These are phyloP conservation scores for Cyclocybe cylindracea DNA, from an alignment of 768 basidiomycete species.

Conservation along the genomic window DNA sequence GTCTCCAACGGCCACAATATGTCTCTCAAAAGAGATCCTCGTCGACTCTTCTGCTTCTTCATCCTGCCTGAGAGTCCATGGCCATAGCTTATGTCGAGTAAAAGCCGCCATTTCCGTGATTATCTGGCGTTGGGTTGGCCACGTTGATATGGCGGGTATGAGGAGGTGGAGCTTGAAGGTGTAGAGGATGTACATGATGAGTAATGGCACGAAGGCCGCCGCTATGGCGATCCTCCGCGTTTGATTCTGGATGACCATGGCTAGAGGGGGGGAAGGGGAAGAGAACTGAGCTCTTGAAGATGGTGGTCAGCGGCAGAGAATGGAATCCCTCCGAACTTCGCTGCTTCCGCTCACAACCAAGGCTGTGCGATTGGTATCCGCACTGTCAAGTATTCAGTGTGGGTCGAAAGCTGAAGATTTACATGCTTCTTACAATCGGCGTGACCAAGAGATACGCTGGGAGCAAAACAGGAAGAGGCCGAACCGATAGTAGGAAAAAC, in stretches of 20 bases:
- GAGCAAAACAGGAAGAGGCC: too few relatives aligned
- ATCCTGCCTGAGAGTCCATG: slow-evolving; percentile 18
- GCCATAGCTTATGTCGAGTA: slow-evolving; percentile 22
- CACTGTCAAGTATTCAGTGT: too few relatives aligned
- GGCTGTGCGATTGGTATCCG: too few relatives aligned
- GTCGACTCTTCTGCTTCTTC: slow-evolving; percentile 3
- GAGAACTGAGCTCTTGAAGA: background rate
- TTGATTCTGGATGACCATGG: slow-evolving; percentile 19
- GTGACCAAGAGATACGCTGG: too few relatives aligned
- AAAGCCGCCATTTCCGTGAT: slow-evolving; percentile 19
- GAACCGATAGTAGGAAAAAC: too few relatives aligned
- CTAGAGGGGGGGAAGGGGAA: background rate
- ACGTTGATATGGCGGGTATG: slow-evolving; percentile 21
- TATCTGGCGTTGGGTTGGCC: slow-evolving; percentile 21
- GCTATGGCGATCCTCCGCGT: slow-evolving; percentile 21
- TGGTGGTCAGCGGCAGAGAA: too few relatives aligned
- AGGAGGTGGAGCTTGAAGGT: slow-evolving; percentile 21
- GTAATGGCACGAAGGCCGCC: slow-evolving; percentile 21
- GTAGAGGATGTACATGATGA: slow-evolving; percentile 21
- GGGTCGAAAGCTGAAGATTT: too few relatives aligned
- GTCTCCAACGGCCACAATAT: slow-evolving; percentile 89
- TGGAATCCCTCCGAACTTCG: too few relatives aligned
- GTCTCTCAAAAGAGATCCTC: slow-evolving; percentile 40
- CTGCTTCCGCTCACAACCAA: too few relatives aligned
- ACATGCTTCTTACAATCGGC: too few relatives aligned